These are phyloP conservation scores for Sclerotinia trifoliorum DNA, from an alignment of 2,329 filamentous ascomycete genomes.

Conservation along the genomic window DNA sequence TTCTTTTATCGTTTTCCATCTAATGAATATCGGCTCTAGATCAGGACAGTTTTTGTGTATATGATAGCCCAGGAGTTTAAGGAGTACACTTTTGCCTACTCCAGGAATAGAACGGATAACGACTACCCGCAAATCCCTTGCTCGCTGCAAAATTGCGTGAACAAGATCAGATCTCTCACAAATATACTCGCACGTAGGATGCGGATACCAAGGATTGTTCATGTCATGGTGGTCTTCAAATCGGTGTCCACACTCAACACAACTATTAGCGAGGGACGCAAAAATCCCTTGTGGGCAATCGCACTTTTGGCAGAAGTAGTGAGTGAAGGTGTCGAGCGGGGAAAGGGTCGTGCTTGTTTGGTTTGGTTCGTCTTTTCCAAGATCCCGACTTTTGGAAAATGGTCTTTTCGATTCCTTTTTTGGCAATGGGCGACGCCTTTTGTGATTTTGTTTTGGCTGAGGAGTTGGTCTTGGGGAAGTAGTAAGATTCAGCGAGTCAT, in stretches of 20 bases:
- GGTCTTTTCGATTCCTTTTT: neutral
- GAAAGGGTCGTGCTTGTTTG: neutral
- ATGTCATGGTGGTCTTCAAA: neutral
- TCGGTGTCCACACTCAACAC: neutral
- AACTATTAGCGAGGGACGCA: neutral
- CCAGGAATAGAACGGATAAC: neutral
- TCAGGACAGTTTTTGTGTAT: neutral
- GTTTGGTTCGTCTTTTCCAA: neutral
- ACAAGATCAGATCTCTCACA: neutral
- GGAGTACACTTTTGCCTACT: neutral
- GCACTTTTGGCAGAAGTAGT: neutral
- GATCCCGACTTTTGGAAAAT: neutral
- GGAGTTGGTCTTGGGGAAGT: neutral
- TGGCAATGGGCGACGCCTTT: neutral
- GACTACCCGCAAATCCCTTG: neutral
- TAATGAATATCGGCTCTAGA: neutral
- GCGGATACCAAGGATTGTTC: neutral
- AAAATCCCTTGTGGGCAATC: conserved; percentile 4
- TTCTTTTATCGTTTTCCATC: neutral
- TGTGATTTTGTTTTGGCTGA: neutral
- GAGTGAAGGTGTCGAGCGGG: neutral
- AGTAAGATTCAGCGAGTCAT: neutral
- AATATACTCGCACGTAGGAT: neutral
- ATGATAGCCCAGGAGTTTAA: neutral
- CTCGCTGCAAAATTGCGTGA: neutral